phyloP scores from a whole-genome alignment of 495 filamentous ascomycete genomes.

The Penicillium parvum region DNA sequence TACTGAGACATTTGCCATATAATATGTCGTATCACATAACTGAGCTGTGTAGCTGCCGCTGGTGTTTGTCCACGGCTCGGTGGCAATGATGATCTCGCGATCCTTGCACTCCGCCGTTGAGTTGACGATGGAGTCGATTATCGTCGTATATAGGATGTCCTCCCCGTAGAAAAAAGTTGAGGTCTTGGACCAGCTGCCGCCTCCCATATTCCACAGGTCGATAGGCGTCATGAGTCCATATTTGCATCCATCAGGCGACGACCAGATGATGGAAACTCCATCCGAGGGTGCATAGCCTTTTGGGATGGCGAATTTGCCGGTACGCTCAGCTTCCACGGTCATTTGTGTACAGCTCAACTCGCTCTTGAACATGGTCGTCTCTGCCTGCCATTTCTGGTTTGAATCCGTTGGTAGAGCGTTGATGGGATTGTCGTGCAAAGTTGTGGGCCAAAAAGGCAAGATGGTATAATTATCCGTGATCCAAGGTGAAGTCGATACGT shows the following conservation, averaged over 20 bases:
- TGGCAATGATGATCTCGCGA: conserved; percentile 13
- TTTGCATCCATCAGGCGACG: conserved; percentile 10
- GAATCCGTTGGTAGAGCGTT: conserved; percentile 16
- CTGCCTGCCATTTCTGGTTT: conserved; percentile 25
- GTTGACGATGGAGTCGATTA: background rate
- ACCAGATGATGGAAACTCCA: conserved; percentile 13
- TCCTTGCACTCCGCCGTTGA: conserved; percentile 7
- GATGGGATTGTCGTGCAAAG: conserved; percentile 14
- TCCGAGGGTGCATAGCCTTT: too few relatives aligned
- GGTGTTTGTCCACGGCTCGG: conserved; percentile 13
- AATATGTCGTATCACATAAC: conserved; percentile 27
- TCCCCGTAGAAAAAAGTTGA: conserved; percentile 15
- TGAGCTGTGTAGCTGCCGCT: conserved; percentile 4
- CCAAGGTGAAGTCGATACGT: conserved; percentile 38
- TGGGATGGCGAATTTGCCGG: background rate
- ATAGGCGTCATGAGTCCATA: conserved; percentile 12
- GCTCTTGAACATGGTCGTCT: conserved; percentile 31
- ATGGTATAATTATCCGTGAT: conserved; percentile 34
- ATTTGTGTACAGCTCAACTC: conserved; percentile 26
- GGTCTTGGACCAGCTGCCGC: conserved; percentile 18
- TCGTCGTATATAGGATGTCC: background rate
- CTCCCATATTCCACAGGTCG: conserved; percentile 10
- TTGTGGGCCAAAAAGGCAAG: conserved; percentile 34
- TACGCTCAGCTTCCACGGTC: conserved; percentile 3
- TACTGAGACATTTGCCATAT: conserved; percentile 26